These are phyloP conservation scores for Gleditsia sinensis DNA, from an alignment of 306 rosid species.

Conservation along the genomic window DNA sequence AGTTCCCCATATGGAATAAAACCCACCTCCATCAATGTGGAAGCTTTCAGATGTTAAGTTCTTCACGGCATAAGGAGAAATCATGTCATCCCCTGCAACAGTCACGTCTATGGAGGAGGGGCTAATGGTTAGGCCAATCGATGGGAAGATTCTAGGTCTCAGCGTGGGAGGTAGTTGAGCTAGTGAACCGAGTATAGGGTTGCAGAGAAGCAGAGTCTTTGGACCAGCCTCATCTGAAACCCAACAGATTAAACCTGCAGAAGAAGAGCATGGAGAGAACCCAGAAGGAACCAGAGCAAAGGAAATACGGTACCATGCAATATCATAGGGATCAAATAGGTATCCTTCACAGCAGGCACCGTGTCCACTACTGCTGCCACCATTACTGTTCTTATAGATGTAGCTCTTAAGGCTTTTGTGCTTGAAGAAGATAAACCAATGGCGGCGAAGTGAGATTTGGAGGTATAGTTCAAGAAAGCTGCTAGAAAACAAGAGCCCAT, in stretches of 20 bases:
- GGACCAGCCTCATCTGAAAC: constrained; percentile 82
- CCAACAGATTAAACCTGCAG: constrained; percentile 79
- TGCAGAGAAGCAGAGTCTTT: constrained; percentile 66
- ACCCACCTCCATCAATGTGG: constrained; percentile 82
- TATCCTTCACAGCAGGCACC: constrained; percentile 55
- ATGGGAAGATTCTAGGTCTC: constrained; percentile 86
- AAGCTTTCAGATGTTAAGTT: constrained; percentile 83
- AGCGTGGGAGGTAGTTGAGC: constrained; percentile 71
- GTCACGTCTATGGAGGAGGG: constrained; percentile 73
- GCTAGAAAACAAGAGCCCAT: constrained; percentile 67
- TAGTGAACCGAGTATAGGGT: constrained; percentile 82
- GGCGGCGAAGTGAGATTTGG: constrained; percentile 58
- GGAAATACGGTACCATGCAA: constrained; percentile 72
- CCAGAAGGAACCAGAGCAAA: constrained; percentile 67
- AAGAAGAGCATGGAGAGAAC: constrained; percentile 77
- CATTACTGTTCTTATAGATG: constrained; percentile 47
- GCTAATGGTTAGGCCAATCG: constrained; percentile 64
- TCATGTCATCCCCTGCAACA: constrained; percentile 90
- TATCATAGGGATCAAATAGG: constrained; percentile 77
- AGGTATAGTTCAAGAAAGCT: constrained; percentile 74
- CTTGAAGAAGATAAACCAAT: constrained; percentile 91
- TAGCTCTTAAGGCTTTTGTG: constrained; percentile 53
- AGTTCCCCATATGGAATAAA: constrained; percentile 83
- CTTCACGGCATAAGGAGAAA: constrained; percentile 89
- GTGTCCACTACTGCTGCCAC: not conserved